A percentile compares a stretch with the other conserved stretches of the same genome.
Evolutionary conservation across 2,329 filamentous ascomycete genomes (phyloP).

Genomic region (Colletotrichum sublineola): DNA sequence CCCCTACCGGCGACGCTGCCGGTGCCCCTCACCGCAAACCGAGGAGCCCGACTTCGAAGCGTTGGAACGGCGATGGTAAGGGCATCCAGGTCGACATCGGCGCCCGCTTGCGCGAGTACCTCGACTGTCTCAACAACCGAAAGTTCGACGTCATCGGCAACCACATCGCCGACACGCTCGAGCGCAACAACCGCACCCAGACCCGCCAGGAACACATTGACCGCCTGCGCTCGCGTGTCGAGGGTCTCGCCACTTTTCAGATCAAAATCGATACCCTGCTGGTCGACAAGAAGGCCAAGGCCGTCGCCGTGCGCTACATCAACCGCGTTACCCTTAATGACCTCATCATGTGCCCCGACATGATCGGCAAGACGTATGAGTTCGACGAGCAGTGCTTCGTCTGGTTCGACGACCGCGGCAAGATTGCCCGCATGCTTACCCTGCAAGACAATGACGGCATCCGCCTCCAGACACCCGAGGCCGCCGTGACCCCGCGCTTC

Average conservation of each 20-base stretch:
- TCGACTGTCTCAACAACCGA: constrained; percentile 38
- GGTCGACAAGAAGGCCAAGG: constrained; percentile 29
- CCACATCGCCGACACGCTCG: constrained; percentile 32
- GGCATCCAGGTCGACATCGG: constrained; percentile 37
- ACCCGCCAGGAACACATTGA: constrained; percentile 36
- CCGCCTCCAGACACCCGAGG: constrained; percentile 22
- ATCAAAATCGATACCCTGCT: constrained; percentile 38
- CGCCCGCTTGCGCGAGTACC: constrained; percentile 36
- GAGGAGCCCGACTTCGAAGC: constrained; percentile 16
- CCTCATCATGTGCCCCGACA: background rate
- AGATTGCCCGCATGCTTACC: constrained; percentile 34
- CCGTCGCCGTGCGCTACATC: constrained; percentile 34
- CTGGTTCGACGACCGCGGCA: constrained; percentile 38
- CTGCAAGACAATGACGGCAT: constrained; percentile 40
- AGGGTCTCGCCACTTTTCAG: constrained; percentile 21
- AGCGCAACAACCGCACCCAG: constrained; percentile 30
- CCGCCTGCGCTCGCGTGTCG: constrained; percentile 23
- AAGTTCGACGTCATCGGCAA: constrained; percentile 32
- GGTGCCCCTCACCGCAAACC: constrained; percentile 15
- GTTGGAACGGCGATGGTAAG: constrained; percentile 35
- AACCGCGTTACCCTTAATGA: constrained; percentile 29
- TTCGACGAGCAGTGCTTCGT: constrained; percentile 40
- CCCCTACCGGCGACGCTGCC: background rate
- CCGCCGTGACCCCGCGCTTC: constrained; percentile 29
- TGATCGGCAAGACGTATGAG: constrained; percentile 20